These are phyloP conservation scores for Diaporthe eres DNA, from an alignment of 2,329 filamentous ascomycete genomes.

Conservation along the genomic window DNA sequence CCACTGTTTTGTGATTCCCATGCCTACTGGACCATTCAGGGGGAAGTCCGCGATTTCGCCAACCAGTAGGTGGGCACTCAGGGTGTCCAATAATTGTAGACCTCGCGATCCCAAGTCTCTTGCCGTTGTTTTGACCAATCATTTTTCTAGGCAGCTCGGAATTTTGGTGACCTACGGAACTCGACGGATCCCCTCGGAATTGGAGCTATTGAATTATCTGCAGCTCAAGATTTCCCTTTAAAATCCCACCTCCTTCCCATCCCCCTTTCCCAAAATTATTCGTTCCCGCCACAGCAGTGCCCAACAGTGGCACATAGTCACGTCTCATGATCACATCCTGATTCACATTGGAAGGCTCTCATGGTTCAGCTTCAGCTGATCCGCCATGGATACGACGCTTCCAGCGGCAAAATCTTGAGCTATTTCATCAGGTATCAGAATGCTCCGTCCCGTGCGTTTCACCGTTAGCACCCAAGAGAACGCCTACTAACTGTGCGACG, in stretches of 20 bases:
- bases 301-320: not conserved
- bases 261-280: not conserved
- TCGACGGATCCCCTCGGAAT: not conserved
- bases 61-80: not conserved
- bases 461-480: not conserved
- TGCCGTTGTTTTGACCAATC: not conserved
- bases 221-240: not conserved
- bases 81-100: not conserved
- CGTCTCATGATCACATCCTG: too few species aligned
- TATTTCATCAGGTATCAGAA: not conserved
- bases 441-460: not conserved
- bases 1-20: rapidly evolving
- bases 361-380: not conserved
- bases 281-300: not conserved
- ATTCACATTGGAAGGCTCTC: too few species aligned
- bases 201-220: not conserved
- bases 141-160: not conserved
- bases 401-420: not conserved
- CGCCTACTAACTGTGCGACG: not conserved
- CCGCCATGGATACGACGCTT: not conserved
- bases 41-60: not conserved
- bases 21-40: not conserved
- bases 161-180: not conserved
- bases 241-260: not conserved
- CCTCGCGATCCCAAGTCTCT: not conserved